Conservation (phyloP, 345 rosid genomes). For the Balakata baccata region DNA sequence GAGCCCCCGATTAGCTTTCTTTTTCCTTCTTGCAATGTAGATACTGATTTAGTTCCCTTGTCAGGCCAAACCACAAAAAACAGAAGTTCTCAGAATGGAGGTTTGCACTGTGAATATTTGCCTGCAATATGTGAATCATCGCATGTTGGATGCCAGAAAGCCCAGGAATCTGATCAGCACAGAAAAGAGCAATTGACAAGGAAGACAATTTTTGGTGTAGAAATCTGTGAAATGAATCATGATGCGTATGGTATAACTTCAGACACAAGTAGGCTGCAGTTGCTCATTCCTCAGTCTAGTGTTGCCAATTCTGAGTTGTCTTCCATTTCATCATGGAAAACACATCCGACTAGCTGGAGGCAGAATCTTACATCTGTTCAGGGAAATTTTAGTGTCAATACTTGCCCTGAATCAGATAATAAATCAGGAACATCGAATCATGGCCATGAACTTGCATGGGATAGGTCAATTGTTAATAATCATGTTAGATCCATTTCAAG, state of each 20-base stretch:
- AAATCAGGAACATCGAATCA: slow-evolving; percentile 20
- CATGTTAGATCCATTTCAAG: slow-evolving; percentile 25
- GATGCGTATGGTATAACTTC: slow-evolving; percentile 22
- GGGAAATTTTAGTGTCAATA: slow-evolving; percentile 23
- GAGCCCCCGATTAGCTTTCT: neutral
- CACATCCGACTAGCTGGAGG: slow-evolving; percentile 18
- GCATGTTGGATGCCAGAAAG: slow-evolving; percentile 21
- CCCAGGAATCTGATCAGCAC: slow-evolving; percentile 17
- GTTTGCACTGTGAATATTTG: slow-evolving; percentile 22
- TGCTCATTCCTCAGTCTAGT: slow-evolving; percentile 18
- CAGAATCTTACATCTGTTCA: slow-evolving; percentile 13
- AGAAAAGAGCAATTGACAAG: slow-evolving; percentile 13
- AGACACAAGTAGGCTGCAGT: slow-evolving; percentile 9
- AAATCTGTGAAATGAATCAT: slow-evolving; percentile 27
- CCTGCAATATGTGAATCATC: slow-evolving; percentile 13
- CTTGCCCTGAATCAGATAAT: slow-evolving; percentile 18
- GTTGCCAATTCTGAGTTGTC: slow-evolving; percentile 25
- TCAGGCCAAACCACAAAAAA: slow-evolving; percentile 28
- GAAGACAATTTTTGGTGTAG: slow-evolving; percentile 38
- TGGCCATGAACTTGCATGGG: slow-evolving; percentile 18
- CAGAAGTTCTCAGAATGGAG: slow-evolving; percentile 12
- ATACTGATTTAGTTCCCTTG: slow-evolving; percentile 4
- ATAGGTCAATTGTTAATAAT: too few species aligned
- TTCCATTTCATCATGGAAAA: slow-evolving; percentile 29
- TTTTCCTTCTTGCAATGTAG: neutral